Evolutionary conservation across 2,329 filamentous ascomycete species (phyloP).

Genomic region (Colletotrichum nymphaeae): DNA sequence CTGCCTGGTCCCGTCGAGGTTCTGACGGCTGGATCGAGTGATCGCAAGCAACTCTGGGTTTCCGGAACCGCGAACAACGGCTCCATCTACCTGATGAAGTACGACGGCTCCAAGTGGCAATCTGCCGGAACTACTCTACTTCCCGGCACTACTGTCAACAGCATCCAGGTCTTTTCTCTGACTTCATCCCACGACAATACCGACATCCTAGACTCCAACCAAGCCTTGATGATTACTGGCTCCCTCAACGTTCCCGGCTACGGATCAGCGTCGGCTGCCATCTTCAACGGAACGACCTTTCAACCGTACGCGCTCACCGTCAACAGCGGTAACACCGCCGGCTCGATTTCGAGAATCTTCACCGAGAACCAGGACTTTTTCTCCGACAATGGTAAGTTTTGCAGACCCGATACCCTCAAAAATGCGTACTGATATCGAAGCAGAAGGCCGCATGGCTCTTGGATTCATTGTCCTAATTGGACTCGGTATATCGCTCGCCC

Average conservation of each 20-base stretch:
- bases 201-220: constrained; percentile 71
- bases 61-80: constrained; percentile 74
- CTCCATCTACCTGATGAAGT: constrained; percentile 84
- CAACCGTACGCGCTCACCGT: constrained; percentile 85
- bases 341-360: constrained; percentile 85
- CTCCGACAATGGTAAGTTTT: constrained; percentile 67
- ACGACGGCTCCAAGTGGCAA: constrained; percentile 78
- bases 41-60: constrained; percentile 83
- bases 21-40: constrained; percentile 78
- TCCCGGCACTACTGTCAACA: constrained; percentile 75
- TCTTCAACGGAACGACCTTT: constrained; percentile 87
- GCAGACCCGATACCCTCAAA: constrained; percentile 10
- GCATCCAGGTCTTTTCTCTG: constrained; percentile 84
- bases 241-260: constrained; percentile 80
- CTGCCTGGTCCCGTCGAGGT: constrained; percentile 86
- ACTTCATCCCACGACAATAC: constrained; percentile 74
- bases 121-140: constrained; percentile 73
- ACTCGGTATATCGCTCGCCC: constrained; percentile 79
- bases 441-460: constrained; percentile 71
- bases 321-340: constrained; percentile 70
- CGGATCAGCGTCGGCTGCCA: constrained; percentile 84
- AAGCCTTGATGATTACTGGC: constrained; percentile 87
- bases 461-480: constrained; percentile 86
- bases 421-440: constrained; percentile 36
- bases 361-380: constrained; percentile 86